phyloP scores from a whole-genome alignment of 768 basidiomycete genomes.

The Daedaleopsis sinensis region DNA sequence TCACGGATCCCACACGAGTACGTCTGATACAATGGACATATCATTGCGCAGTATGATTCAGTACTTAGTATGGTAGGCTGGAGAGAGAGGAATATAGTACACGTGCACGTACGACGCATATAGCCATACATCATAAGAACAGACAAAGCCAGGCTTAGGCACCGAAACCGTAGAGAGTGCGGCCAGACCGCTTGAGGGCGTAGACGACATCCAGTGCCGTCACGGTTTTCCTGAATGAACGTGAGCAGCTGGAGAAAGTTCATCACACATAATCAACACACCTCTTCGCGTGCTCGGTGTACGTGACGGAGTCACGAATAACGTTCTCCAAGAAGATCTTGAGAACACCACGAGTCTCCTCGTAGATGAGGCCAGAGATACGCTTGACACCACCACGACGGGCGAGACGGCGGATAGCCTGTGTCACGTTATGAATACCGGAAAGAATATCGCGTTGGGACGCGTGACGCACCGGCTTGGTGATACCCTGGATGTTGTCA shows the following conservation, averaged over 20 bases:
- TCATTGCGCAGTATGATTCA: slow-evolving; percentile 8
- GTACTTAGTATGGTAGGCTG: slow-evolving; percentile 14
- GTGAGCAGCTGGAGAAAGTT: not conserved
- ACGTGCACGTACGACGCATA: slow-evolving; percentile 14
- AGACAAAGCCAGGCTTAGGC: slow-evolving; percentile 31
- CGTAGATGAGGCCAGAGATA: slow-evolving; percentile 61
- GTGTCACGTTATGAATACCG: not conserved
- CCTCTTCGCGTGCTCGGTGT: slow-evolving; percentile 65
- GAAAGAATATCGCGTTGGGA: not conserved
- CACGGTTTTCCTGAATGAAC: slow-evolving; percentile 43
- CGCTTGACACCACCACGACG: slow-evolving; percentile 71
- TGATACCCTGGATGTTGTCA: slow-evolving; percentile 82
- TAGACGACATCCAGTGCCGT: slow-evolving; percentile 66
- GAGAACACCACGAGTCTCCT: slow-evolving; percentile 67
- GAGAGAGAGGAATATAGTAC: slow-evolving; percentile 8
- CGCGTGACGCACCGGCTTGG: slow-evolving; percentile 49
- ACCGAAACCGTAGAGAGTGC: slow-evolving; percentile 62
- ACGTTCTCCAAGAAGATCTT: slow-evolving; percentile 63
- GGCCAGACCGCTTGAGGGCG: slow-evolving; percentile 60
- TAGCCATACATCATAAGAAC: slow-evolving; percentile 21
- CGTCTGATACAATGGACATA: not conserved
- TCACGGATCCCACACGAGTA: not conserved
- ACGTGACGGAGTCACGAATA: slow-evolving; percentile 43
- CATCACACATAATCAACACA: slow-evolving; percentile 6
- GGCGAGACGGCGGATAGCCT: slow-evolving; percentile 52